phyloP scores from a whole-genome alignment of 2,329 filamentous ascomycete genomes.

The Coleophoma cylindrospora region DNA sequence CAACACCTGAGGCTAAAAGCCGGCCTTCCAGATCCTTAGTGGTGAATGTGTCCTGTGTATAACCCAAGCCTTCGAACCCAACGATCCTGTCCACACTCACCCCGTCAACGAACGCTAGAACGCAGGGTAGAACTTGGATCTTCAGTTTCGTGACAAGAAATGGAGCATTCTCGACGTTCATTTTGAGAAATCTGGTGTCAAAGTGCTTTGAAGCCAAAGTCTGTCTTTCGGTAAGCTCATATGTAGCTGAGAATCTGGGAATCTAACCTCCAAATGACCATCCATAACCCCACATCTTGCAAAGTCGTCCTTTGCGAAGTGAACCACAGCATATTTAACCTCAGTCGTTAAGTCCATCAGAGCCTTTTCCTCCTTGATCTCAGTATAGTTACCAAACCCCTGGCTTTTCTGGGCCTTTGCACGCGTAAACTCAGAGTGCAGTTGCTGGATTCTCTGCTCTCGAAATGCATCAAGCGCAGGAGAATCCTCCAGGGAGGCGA shows the following conservation, averaged over 20 bases:
- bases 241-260: neutral
- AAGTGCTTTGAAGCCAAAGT: slow-evolving; percentile 49
- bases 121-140: slow-evolving; percentile 52
- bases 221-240: slow-evolving; percentile 18
- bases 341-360: slow-evolving; percentile 42
- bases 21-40: slow-evolving; percentile 47
- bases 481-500: slow-evolving; percentile 49
- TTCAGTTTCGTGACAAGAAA: slow-evolving; percentile 53
- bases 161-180: slow-evolving; percentile 55
- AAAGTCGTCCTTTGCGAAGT: slow-evolving; percentile 37
- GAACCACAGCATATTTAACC: slow-evolving; percentile 31
- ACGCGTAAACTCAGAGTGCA: slow-evolving; percentile 48
- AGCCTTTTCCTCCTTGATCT: slow-evolving; percentile 53
- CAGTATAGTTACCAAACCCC: slow-evolving; percentile 46
- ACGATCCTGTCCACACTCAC: slow-evolving; percentile 49
- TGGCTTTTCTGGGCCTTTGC: slow-evolving; percentile 44
- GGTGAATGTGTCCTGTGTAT: slow-evolving; percentile 45
- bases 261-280: slow-evolving; percentile 28
- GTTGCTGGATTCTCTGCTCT: slow-evolving; percentile 50
- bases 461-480: slow-evolving; percentile 46
- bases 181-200: slow-evolving; percentile 51
- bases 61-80: slow-evolving; percentile 53
- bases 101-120: slow-evolving; percentile 51
- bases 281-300: slow-evolving; percentile 35
- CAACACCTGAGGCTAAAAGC: slow-evolving; percentile 43